These are phyloP conservation scores for Camellia oleifera DNA, from an alignment of 179 eudicot genomes.

Conservation along the genomic window DNA sequence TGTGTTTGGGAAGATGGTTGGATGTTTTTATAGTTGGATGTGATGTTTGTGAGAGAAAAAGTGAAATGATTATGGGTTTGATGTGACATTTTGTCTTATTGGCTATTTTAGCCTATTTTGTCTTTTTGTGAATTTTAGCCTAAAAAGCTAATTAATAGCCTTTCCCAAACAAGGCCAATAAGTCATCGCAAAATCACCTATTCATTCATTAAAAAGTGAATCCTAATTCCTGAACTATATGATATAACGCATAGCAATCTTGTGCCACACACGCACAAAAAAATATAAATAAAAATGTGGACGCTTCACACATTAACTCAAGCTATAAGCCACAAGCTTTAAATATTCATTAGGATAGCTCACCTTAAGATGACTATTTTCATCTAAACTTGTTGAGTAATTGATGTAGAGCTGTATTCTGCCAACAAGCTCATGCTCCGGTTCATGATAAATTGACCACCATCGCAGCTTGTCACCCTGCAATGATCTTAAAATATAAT, in stretches of 20 bases:
- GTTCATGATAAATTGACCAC: slow-evolving; percentile 92
- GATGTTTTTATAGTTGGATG: too few species aligned
- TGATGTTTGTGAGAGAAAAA: too few species aligned
- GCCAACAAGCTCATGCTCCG: slow-evolving; percentile 96
- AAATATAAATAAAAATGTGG: slow-evolving; percentile 1
- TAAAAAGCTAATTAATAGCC: too few species aligned
- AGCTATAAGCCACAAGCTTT: not conserved
- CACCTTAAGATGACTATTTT: slow-evolving; percentile 82
- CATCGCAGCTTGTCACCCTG: slow-evolving; percentile 95
- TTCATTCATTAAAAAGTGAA: not conserved
- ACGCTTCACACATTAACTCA: not conserved
- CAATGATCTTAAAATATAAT: slow-evolving; percentile 24
- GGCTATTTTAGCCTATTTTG: too few species aligned
- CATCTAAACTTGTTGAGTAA: slow-evolving; percentile 75
- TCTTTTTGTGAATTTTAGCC: too few species aligned
- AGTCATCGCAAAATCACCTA: not conserved
- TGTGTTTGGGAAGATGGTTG: too few species aligned
- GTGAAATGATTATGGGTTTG: too few species aligned
- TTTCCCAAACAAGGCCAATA: not conserved
- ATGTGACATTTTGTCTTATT: too few species aligned
- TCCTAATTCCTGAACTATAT: not conserved
- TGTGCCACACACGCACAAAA: not conserved
- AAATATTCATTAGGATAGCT: not conserved
- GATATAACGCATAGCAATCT: not conserved
- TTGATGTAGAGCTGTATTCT: slow-evolving; percentile 74